Base-by-base conservation (phyloP, 306 rosid genomes). In the Hylodesmum podocarpum region DNA sequence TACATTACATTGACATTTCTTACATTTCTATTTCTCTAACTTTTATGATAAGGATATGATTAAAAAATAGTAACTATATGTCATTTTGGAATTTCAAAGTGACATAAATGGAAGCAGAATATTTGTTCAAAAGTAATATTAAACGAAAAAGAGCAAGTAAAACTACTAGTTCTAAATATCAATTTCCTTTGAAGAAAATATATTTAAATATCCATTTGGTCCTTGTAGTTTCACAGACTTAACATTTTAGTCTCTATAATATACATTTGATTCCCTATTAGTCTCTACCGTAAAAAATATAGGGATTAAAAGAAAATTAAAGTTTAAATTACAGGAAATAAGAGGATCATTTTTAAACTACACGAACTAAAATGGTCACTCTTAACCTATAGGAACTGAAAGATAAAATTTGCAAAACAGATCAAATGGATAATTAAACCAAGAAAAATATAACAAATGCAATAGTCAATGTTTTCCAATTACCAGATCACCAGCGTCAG, bases 401-500 rank as follows among this genome's bases (percentile, higher is more conserved):
- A n/a, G n/a, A n/a, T n/a, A n/a, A n/a, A n/a, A n/a, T n/a, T n/a
- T n/a, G n/a, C n/a, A n/a, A n/a, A n/a, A n/a, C n/a, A n/a, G n/a
- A n/a, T n/a, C n/a, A n/a, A n/a, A n/a, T n/a, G n/a, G n/a, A n/a
- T n/a, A n/a, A n/a, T n/a, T n/a, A n/a, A n/a, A n/a, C n/a, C n/a
- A n/a, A n/a, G n/a, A n/a, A n/a, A n/a, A n/a, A n/a, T 6, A 14
- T 21, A 22, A 15, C 22, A 49, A n/a, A 29, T 19, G 33, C 19
- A 11, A 7, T 3, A 1, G n/a, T 8, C 34, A 19, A 34, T 4
- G 10, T 71, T 71, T 63, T 25, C 55, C 47, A 25, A 57, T 31
- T 77, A 95, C 99, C 97, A 88, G 97, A 66, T 95, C 97, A 62
- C 83, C 85, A 19, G 83, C 83, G 63, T 95, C 97, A 78, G 88